Evolutionary conservation across 768 basidiomycete species (phyloP), one percentile per base, ranked within the genome.

Genomic region (Leccinum subtestaceum): DNA sequence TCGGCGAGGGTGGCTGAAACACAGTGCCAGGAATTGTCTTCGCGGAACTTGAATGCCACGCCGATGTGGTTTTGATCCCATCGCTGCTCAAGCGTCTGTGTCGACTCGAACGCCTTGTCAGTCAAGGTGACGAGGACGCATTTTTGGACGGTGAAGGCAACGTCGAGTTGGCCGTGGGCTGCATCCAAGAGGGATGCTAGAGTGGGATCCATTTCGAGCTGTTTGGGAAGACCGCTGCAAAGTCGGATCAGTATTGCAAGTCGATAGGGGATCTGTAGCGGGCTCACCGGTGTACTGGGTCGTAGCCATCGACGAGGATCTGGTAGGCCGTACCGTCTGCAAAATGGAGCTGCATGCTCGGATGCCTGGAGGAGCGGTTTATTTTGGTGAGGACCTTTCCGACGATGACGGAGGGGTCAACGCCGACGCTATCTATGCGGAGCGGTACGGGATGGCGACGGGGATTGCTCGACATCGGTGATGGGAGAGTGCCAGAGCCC

Each of bases 1-100:
- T 86, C 85, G 23, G 78, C 74, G 59, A 85, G 76, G 27, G 77
- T 78, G n/a, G 84, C 85, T 84, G 83, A 87, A 36, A 87, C 78
- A 69, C 84, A 86, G 58, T 85, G 83, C 85, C 85, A 88, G n/a
- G 67, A 67, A 43, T 45, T 62, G 38, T 76, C 72, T 69, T 77
- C 79, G 45, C 74, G 68, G 59, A 84, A 84, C 62, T 84, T 84
- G 72, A 87, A 73, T 21, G 82, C 85, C 21, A 87, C 72, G 9
- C 68, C 75, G 17, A 63, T 68, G 56, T 75, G 74, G 58, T 72
- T 71, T 57, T 77, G 70, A 40, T 70, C 64, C 75, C 76, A 77
- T 5, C 73, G 67, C 40, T 72, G 65, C 53, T 62, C 69, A 19
- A 19, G 43, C 58, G 60, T 62, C 56, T 65, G 61, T 53, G 70